Evolutionary conservation across 805 yeast species (phyloP), one percentile per base, ranked within the genome.

Genomic region (Naumovozyma castellii): DNA sequence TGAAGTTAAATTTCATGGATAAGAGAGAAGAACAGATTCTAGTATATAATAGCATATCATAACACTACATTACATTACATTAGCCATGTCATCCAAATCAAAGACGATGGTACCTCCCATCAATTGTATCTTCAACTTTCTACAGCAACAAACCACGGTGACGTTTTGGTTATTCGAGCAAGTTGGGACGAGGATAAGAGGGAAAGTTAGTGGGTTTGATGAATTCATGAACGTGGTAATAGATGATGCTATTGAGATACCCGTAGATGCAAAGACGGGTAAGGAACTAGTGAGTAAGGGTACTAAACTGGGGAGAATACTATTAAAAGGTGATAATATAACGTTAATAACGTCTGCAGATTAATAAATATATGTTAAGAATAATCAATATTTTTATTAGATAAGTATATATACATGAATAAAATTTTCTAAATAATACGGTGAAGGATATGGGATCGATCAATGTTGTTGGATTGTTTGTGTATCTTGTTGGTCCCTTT

Each of bases 311-410:
- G 95, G 95, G 1, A 68, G 83, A 43, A 75, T 92, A 18, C 59
- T 92, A 48, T 66, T 92, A 42, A 92, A 92, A 61, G 98, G 99
- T 3, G 99, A 92, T 57, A 92, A 87, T 57, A 84, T 92, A 34
- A 81, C 95, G 6, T 64, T 90, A 42, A 81, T 92, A 25, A 61
- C 70, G 6, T 42, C 61, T 2, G 38, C 41, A n/a, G 51, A 48
- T n/a, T 43, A 41, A 30, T 35, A 39, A 29, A 18, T 18, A 32
- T 28, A 31, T 5, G 32, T 29, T n/a, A 29, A 29, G 15, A 29
- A 18, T 8, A 19, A 19, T 29, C 8, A 9, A 8, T 6, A 9
- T 8, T 29, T 29, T 29, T 29, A 12, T 14, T 29, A 12, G 13
- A 29, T 29, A 29, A 12, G 13, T 29, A 29, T 29, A 29, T 29